phyloP scores from a whole-genome alignment of 352 stramenopile species.

The Pythium chondricola region DNA sequence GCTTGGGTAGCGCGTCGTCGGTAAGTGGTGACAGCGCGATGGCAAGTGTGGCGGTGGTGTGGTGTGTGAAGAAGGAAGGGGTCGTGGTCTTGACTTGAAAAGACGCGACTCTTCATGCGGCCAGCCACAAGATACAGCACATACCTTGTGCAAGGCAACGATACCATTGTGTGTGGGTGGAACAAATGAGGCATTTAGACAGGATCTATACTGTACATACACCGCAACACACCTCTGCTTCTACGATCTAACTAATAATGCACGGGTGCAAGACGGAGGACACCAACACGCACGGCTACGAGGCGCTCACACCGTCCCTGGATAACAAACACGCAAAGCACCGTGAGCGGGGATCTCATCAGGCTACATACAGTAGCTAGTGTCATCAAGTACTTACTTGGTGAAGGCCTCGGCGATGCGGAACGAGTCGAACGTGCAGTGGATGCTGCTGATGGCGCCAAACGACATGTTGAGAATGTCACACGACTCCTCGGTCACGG shows the following conservation, averaged over 20 bases:
- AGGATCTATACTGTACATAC: conserved; percentile 28
- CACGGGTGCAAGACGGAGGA: neutral
- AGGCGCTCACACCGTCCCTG: conserved; percentile 73
- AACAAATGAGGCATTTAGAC: no score
- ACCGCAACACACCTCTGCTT: no score
- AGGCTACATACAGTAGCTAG: no score
- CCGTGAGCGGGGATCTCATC: no score
- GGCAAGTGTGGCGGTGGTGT: neutral
- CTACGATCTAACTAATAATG: conserved; percentile 18
- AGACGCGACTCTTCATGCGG: conserved; percentile 13
- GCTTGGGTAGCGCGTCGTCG: neutral
- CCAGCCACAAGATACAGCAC: conserved; percentile 12
- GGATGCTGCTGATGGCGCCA: conserved; percentile 74
- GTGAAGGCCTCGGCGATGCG: conserved; percentile 76
- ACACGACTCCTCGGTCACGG: conserved; percentile 81
- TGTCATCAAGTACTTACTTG: conserved; percentile 68
- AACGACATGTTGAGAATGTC: conserved; percentile 77
- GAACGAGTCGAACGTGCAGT: conserved; percentile 86
- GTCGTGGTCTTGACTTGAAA: neutral
- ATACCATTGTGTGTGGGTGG: conserved; percentile 9
- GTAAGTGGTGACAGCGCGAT: no score
- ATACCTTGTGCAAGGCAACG: neutral
- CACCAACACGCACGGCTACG: conserved; percentile 41
- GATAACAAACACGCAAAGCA: conserved; percentile 6
- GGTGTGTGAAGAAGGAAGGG: neutral